phyloP scores from a whole-genome alignment of 768 basidiomycete genomes.

The Rhodotorula sphaerocarpa region DNA sequence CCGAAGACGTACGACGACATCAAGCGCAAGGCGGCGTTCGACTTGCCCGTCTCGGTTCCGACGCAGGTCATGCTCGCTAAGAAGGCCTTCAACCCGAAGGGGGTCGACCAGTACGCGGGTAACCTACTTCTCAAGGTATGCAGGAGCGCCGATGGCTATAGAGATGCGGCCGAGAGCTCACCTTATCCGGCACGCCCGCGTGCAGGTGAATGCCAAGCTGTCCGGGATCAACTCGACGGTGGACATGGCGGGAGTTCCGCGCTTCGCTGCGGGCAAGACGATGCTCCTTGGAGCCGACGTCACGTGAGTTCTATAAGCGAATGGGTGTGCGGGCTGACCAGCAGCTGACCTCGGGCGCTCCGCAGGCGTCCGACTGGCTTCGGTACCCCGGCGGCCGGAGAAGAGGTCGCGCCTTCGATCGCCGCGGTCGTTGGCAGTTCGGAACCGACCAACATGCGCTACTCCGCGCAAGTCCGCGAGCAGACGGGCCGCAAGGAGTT shows the following conservation, averaged over 20 bases:
- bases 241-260: conserved; percentile 1
- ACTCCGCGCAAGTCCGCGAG: conserved; percentile 28
- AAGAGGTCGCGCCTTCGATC: conserved; percentile 24
- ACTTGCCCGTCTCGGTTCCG: conserved; percentile 15
- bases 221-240: conserved; percentile 25
- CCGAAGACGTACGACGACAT: conserved; percentile 22
- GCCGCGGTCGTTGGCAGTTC: conserved; percentile 18
- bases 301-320: conserved; percentile 13
- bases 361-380: conserved; percentile 15
- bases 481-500: conserved; percentile 21
- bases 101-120: conserved; percentile 31
- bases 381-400: conserved; percentile 15
- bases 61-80: conserved; percentile 22
- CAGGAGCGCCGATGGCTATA: too few species aligned
- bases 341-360: background rate
- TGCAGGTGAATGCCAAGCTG: conserved; percentile 29
- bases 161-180: background rate
- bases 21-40: conserved; percentile 23
- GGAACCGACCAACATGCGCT: conserved; percentile 2
- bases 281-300: conserved; percentile 29
- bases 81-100: conserved; percentile 14
- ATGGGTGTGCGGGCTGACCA: too few species aligned
- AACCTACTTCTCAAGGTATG: conserved; percentile 1
- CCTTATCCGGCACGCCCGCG: conserved; percentile 1
- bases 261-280: conserved; percentile 6